Evolutionary conservation across 352 stramenopile genomes (phyloP), one percentile per base, ranked within the genome.

Genomic region (Sclerospora graminicola): DNA sequence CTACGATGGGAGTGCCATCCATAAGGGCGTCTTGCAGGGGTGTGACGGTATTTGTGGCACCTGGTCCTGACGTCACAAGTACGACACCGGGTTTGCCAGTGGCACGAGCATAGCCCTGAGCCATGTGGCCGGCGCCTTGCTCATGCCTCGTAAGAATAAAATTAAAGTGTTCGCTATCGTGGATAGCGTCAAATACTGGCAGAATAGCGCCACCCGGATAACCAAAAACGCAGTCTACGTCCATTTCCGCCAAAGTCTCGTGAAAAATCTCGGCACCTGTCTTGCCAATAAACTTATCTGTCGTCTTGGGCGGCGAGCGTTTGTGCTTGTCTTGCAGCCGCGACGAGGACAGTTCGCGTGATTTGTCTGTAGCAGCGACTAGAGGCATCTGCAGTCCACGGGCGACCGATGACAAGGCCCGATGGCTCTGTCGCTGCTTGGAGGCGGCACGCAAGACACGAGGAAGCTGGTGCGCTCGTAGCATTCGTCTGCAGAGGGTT

Each of bases 191-290:
- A 41, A 97, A 87, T 23, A 97, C 78, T 15, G 91, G 91, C 2
- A 97, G 55, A 48, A 97, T 96, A 44, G 90, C 90, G 36, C 91
- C 91, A 18, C 89, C 91, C 0, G 89, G 94, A 65, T 97, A 97
- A 18, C 91, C 91, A 53, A 97, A 97, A 10, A 97, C 87, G 36
- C 84, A 83, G 39, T 94, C 67, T 2, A 96, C 86, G 32, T 68
- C 85, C 52, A 96, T 68, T 47, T 97, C 85, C 0, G 82, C 64
- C 19, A 97, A 74, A 53, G 91, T 96, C 58, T 89, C 77, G 68
- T 97, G 94, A 55, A 97, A 96, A 54, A 97, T 95, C 55, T 95
- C 79, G 26, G 89, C 91, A 51, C 87, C 91, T 5, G 84, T 96
- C 52, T 96, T 88, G 51, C 85, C 86, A 32, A 94, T 78, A 60